A percentile compares a stretch with the other conserved stretches of the same genome.
These are phyloP conservation scores for Paramecium caudatum DNA, from an alignment of 73 alveolate species.

Conservation along the genomic window DNA sequence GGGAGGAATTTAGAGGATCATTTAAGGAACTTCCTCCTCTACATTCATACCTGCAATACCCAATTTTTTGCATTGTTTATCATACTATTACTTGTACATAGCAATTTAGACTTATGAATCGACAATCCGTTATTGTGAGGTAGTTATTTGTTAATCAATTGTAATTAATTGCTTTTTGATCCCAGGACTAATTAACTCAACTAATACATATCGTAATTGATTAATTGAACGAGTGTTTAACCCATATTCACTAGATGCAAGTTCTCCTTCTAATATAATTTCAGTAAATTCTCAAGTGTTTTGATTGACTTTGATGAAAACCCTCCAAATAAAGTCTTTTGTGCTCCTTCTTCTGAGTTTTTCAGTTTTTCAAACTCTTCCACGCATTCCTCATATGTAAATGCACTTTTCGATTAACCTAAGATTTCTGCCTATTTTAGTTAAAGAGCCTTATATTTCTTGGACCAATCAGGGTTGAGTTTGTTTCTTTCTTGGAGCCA, in stretches of 20 bases:
- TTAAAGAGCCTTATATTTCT: conserved; percentile 61
- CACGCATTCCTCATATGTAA: background rate
- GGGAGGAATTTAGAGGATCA: conserved; percentile 29
- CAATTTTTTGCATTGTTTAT: conserved; percentile 9
- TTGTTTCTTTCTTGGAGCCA: conserved; percentile 7
- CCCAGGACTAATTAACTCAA: conserved; percentile 28
- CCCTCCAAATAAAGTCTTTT: conserved; percentile 51
- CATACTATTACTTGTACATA: background rate
- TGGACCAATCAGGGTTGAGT: conserved; percentile 31
- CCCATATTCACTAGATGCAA: conserved; percentile 58
- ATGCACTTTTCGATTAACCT: conserved; percentile 5
- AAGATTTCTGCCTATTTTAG: conserved; percentile 15
- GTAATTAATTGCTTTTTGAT: background rate
- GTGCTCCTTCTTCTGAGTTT: conserved; percentile 41
- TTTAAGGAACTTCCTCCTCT: conserved; percentile 67
- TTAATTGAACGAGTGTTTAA: background rate
- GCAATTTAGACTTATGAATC: background rate
- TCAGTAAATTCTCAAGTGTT: background rate
- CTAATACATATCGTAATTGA: conserved; percentile 40
- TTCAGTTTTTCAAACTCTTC: conserved; percentile 39
- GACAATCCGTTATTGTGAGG: conserved; percentile 3
- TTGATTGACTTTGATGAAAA: conserved; percentile 10
- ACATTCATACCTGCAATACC: conserved; percentile 37
- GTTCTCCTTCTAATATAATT: conserved; percentile 41
- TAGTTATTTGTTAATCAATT: conserved; percentile 22